phyloP scores from a whole-genome alignment of 2,329 filamentous ascomycete species.

The Arthrinium puccinioides region DNA sequence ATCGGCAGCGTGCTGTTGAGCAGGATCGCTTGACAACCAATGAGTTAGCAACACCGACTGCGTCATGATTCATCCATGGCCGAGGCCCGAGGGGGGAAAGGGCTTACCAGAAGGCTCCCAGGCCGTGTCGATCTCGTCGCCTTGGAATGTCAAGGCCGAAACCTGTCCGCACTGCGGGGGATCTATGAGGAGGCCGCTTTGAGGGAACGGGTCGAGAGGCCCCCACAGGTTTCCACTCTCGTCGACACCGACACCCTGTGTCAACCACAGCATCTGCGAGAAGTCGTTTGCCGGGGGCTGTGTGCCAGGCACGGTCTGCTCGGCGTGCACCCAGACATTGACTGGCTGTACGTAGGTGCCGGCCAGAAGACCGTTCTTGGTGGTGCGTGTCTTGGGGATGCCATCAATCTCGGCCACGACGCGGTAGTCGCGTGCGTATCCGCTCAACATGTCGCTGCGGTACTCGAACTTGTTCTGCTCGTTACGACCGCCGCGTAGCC shows the following conservation, averaged over 20 bases:
- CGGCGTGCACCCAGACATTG: slow-evolving; percentile 28
- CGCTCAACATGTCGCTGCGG: slow-evolving; percentile 22
- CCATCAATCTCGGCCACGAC: slow-evolving; percentile 25
- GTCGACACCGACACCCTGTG: slow-evolving; percentile 25
- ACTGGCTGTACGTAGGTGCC: slow-evolving; percentile 28
- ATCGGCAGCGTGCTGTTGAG: slow-evolving; percentile 12
- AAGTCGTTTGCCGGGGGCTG: slow-evolving; percentile 27
- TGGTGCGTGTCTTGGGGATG: slow-evolving; percentile 18
- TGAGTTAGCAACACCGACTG: neutral
- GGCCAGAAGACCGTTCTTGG: slow-evolving; percentile 25
- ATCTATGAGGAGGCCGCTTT: slow-evolving; percentile 26
- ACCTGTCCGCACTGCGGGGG: slow-evolving; percentile 9
- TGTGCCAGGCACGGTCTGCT: slow-evolving; percentile 26
- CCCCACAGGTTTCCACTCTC: slow-evolving; percentile 27
- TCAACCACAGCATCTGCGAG: slow-evolving; percentile 26
- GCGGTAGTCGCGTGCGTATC: slow-evolving; percentile 28
- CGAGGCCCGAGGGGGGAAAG: neutral
- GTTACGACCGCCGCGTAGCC: slow-evolving; percentile 22
- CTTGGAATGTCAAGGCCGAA: slow-evolving; percentile 5
- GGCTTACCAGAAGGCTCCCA: slow-evolving; percentile 14
- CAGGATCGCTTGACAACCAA: no score
- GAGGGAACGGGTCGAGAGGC: slow-evolving; percentile 28
- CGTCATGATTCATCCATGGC: neutral
- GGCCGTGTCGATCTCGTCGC: slow-evolving; percentile 8
- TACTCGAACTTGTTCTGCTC: slow-evolving; percentile 29